A percentile compares a stretch with the other conserved stretches of the same genome.
phyloP scores from a whole-genome alignment of 768 basidiomycete genomes.

The Mrakia blollopis region DNA sequence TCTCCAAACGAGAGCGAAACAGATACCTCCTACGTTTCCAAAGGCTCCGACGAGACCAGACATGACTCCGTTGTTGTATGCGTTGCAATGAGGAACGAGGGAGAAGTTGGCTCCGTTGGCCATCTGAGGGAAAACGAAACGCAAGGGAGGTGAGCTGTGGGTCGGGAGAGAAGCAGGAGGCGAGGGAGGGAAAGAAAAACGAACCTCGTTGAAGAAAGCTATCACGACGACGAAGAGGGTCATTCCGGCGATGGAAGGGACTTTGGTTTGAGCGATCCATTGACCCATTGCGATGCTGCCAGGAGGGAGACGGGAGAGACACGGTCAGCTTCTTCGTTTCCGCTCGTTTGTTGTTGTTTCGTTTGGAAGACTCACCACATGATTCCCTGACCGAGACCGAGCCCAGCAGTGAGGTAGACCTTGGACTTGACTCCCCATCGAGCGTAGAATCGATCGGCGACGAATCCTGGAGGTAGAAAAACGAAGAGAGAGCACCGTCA shows the following conservation, averaged over 20 bases:
- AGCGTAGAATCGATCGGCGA: not conserved
- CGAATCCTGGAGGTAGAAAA: constrained; percentile 16
- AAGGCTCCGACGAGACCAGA: constrained; percentile 45
- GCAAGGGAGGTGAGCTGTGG: constrained; percentile 23
- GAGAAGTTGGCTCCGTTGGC: constrained; percentile 50
- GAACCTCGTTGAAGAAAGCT: constrained; percentile 38
- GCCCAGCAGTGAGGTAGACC: constrained; percentile 50
- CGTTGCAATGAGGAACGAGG: constrained; percentile 52
- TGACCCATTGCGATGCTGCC: constrained; percentile 48
- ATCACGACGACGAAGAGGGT: constrained; percentile 44
- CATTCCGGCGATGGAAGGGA: constrained; percentile 23
- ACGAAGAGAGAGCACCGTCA: not conserved
- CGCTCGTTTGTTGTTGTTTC: no score
- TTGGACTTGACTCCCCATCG: constrained; percentile 45
- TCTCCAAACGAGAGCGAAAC: constrained; percentile 48
- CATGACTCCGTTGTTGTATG: constrained; percentile 46
- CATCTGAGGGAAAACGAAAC: constrained; percentile 44
- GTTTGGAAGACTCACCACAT: constrained; percentile 33
- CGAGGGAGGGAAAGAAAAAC: not conserved
- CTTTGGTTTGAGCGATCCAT: constrained; percentile 11
- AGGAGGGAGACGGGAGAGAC: no score
- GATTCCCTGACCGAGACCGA: constrained; percentile 51
- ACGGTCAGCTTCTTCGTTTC: no score
- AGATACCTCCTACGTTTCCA: constrained; percentile 51
- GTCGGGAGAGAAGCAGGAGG: constrained; percentile 36